Evolutionary conservation across 2,329 filamentous ascomycete species (phyloP), one percentile per base, ranked within the genome.

Genomic region (Fusarium hostae): DNA sequence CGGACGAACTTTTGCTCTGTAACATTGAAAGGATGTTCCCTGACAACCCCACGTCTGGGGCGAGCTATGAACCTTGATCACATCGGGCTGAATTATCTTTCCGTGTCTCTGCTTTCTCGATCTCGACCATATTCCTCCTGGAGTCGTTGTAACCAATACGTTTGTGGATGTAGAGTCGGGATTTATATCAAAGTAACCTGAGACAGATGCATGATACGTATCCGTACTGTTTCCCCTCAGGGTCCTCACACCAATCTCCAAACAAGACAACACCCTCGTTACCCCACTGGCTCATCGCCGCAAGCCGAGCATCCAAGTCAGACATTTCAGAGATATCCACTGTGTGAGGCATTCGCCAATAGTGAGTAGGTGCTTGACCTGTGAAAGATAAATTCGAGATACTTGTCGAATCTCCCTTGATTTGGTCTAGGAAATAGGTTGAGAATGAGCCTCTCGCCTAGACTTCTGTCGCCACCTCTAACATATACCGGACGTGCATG

Each of bases 291-390:
- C 57, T 59, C 41, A 40, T 56, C 30, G 20, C 54, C 51, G 66
- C 57, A 71, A 63, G 54, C 66, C 69, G 58, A 66, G 47, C 51
- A 59, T 58, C 55, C 52, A 66, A 59, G 72, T 71, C 57, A 66
- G 58, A 56, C 37, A 35, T 24, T 34, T 37, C 15, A 51, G 51
- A 50, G 44, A 57, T 54, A 40, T 54, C 44, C 52, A 39, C 55
- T n/a, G n/a, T 69, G 55, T 45, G 55, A 71, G 68, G 69, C 69
- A 72, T 68, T 26, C 30, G 56, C 52, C 30, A 54, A 52, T 37
- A 45, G n/a, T 20, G 44, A 62, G 8, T 45, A 61, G 13, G 15
- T 43, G 47, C 41, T 12, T 26, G 34, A 50, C 28, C 20, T 65
- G 50, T 34, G 37, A 47, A 55, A 28, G 30, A 60, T 45, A 26